These are phyloP conservation scores for Zygosaccharomyces rouxii DNA, from an alignment of 805 yeast genomes.

Conservation along the genomic window DNA sequence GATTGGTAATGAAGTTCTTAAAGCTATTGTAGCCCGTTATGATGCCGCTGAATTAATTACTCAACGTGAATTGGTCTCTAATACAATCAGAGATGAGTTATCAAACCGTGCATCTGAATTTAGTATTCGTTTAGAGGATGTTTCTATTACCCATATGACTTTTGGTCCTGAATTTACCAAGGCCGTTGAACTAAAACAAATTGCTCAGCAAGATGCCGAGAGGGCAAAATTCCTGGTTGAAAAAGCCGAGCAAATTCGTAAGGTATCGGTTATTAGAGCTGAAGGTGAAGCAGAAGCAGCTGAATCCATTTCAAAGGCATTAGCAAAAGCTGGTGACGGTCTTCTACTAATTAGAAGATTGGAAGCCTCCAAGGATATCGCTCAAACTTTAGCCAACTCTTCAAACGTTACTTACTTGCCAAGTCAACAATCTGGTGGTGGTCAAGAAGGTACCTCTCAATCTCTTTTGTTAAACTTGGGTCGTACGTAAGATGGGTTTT, in stretches of 20 bases:
- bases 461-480: conserved; percentile 65
- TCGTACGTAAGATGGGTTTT: conserved; percentile 40
- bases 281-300: conserved; percentile 99
- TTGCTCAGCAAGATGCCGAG: conserved; percentile 99
- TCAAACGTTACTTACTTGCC: conserved; percentile 90
- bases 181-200: conserved; percentile 98
- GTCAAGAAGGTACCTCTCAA: conserved; percentile 40
- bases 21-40: conserved; percentile 86
- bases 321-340: conserved; percentile 94
- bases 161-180: conserved; percentile 95
- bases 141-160: conserved; percentile 95
- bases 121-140: conserved; percentile 90
- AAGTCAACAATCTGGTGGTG: conserved; percentile 38
- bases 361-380: conserved; percentile 96
- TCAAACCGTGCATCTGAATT: conserved; percentile 81
- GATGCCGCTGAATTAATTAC: conserved; percentile 96
- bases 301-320: conserved; percentile 86
- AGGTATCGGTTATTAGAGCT: conserved; percentile 91
- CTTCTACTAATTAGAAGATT: conserved; percentile 87
- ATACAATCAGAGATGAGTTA: conserved; percentile 82
- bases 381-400: conserved; percentile 75
- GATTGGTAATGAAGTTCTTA: conserved; percentile 86
- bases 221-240: conserved; percentile 91
- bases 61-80: conserved; percentile 91
- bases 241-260: conserved; percentile 95